Base-by-base conservation (phyloP, 345 rosid species). In the Brassica carinata region DNA sequence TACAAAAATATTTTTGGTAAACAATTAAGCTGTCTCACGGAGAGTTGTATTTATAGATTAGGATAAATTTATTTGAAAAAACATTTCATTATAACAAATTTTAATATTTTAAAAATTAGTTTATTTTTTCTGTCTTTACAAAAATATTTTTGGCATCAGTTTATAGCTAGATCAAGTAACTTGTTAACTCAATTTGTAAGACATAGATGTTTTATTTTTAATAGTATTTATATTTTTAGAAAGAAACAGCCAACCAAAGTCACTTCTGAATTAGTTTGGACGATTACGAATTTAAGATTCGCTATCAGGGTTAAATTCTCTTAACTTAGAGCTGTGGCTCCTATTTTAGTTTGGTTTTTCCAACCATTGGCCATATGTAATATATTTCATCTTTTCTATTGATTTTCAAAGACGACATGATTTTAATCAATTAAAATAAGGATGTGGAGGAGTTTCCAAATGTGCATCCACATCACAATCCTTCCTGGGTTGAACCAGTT, bases 381-480 rank as follows among this genome's bases (percentile, higher is more conserved):
- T 30, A 17, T 67, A n/a, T 57, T 67, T 57, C 38, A 2, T 15
- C 58, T 0, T 38, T 45, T n/a, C 2, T 14, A 76, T 10, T 34
- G 26, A 26, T 36, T 27, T 67, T 67, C 73, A 67, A 76, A 68
- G 74, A 77, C 43, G n/a, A 17, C 69, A 17, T 40, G 69, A 69
- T 62, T 17, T 26, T 30, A 26, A 33, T 14, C 63, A 48, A 45
- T 29, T 29, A 62, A 27, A 62, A 11, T 11, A 9, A 8, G 69
- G 11, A 31, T 65, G 69, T 33, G 45, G 69, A 43, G 30, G 62
- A 51, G 11, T 66, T 75, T 34, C 65, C 17, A 3, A 10, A 8
- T 34, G 57, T 34, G 36, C 66, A 19, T 75, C 71, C 55, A 75
- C 72, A 76, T 76, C 79, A 55, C 18, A 55, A 14, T 55, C 72